phyloP scores from a whole-genome alignment of 2,329 filamentous ascomycete genomes.

The Pezicula neosporulosa region DNA sequence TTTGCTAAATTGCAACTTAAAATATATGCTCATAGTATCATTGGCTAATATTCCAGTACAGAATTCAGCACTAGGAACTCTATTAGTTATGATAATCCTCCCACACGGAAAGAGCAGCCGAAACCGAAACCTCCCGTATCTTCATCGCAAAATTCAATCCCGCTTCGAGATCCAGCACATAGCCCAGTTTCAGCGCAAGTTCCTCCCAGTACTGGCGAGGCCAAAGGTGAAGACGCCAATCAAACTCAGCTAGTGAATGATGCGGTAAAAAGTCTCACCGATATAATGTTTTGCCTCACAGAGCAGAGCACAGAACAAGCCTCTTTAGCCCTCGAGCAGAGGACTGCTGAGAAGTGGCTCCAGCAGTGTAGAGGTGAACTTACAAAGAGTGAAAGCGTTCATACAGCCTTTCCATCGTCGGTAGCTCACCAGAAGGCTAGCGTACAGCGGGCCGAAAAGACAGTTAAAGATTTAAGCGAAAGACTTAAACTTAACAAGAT shows the following conservation, averaged over 20 bases:
- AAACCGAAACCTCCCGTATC: too few species aligned
- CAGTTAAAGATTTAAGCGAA: not conserved
- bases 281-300: not conserved
- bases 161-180: too few species aligned
- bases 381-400: constrained; percentile 6
- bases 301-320: not conserved
- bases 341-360: constrained; percentile 1
- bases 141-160: too few species aligned
- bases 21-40: too few species aligned
- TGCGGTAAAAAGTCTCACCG: not conserved
- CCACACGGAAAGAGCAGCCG: too few species aligned
- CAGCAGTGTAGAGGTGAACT: constrained; percentile 5
- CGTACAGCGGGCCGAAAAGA: not conserved
- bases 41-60: too few species aligned
- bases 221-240: not conserved
- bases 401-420: not conserved
- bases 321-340: constrained; percentile 1
- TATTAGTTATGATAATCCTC: too few species aligned
- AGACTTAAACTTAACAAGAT: not conserved
- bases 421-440: not conserved
- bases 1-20: too few species aligned
- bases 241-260: not conserved
- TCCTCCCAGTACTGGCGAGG: too few species aligned
- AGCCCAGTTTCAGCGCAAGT: too few species aligned
- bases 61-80: too few species aligned